Conservation (phyloP, 228 moss, liverwort and hornwort species). For the Sphagnum magellanicum region DNA sequence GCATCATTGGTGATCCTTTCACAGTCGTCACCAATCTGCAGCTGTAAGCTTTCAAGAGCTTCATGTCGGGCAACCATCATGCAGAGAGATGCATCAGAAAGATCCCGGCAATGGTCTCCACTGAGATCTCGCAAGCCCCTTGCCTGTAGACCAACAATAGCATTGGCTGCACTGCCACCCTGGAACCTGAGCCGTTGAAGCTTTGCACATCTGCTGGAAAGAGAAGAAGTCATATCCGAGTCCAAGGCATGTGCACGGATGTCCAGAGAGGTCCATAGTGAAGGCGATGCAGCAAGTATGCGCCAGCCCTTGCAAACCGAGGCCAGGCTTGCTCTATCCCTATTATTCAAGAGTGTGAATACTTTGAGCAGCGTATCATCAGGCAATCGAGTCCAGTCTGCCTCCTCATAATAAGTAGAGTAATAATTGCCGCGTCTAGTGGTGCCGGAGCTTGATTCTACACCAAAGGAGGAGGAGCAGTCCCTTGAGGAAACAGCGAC, state of each 20-base stretch:
- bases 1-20: constrained; percentile 83
- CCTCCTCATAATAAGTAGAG: constrained; percentile 6
- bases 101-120: constrained; percentile 70
- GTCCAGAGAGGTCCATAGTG: constrained; percentile 75
- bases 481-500: background rate
- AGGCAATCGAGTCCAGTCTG: constrained; percentile 62
- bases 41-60: constrained; percentile 64
- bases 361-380: constrained; percentile 68
- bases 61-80: constrained; percentile 82
- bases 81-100: constrained; percentile 74
- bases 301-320: constrained; percentile 80
- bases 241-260: constrained; percentile 71
- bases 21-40: constrained; percentile 59
- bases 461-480: no score
- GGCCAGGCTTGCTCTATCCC: constrained; percentile 78
- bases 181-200: constrained; percentile 70
- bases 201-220: constrained; percentile 51
- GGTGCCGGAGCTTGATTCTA: no score
- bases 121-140: constrained; percentile 50
- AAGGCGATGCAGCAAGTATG: constrained; percentile 38
- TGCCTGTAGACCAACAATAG: constrained; percentile 61
- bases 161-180: constrained; percentile 55
- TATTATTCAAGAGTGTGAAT: constrained; percentile 62
- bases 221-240: constrained; percentile 51
- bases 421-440: no score